Base-by-base conservation (phyloP, 108 stramenopile genomes). In the Discostella pseudostelligera region DNA sequence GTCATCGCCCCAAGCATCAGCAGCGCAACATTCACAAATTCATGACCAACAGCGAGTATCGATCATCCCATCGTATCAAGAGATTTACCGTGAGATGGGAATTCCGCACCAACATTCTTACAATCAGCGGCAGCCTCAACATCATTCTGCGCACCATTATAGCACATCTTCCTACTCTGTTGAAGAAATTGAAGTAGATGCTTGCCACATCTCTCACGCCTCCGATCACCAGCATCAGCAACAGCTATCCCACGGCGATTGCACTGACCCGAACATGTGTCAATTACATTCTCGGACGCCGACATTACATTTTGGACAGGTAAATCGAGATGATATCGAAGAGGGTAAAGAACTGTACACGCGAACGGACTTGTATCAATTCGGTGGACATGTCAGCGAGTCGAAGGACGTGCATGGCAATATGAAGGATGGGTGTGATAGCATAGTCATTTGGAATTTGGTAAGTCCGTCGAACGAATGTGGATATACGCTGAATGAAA, bases 351-450 rank as follows among this genome's bases (percentile, higher is more conserved):
- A 80, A 48, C 28, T 80, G 12, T 80, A 75, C 58, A 64, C 79
- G 10, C 36, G 73, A 39, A 64, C 63, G 51, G 73, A 75, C 62
- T 65, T 80, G 39, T 16, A 69, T 17, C 22, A 28, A 6, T 61
- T 62, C 43, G 74, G 74, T 57, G 79, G 68, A 21, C 79, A 80
- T 59, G 37, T 42, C 49, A 35, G 63, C 43, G 70, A 81, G 39
- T 16, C 57, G 47, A 76, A 76, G 26, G 80, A 82, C 64, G 70
- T 85, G 40, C 81, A 82, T 63, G 84, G 84, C 16, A 77, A 64
- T 61, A 67, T 68, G 60, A 67, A 70, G 54, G 58, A 65, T 20
- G 84, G 84, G 0, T 80, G 74, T 20, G 82, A 85, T 65, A 80
- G 79, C 43, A 69, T 85, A 39, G 72, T 81, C 20, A n/a, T 82